Conservation (phyloP, 2,329 filamentous ascomycete species). For the Aspergillus brasiliensis region DNA sequence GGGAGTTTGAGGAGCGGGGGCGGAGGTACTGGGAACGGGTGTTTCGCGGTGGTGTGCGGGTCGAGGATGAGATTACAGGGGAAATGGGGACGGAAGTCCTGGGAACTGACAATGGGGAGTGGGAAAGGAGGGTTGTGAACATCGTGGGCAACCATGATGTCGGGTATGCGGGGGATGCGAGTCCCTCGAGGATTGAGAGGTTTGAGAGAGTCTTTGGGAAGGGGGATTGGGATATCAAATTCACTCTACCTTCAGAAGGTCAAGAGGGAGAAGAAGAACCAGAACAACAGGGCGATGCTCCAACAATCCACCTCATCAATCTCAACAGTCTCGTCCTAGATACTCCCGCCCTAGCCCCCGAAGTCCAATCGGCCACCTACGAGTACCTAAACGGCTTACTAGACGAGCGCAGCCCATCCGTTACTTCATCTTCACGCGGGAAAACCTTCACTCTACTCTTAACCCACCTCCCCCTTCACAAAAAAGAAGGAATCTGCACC, state of each 20-base stretch:
- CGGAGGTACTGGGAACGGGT: conserved; percentile 78
- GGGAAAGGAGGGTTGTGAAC: conserved; percentile 81
- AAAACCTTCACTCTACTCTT: conserved; percentile 78
- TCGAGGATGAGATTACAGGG: conserved; percentile 40
- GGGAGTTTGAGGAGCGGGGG: conserved; percentile 76
- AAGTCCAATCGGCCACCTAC: conserved; percentile 76
- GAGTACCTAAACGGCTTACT: conserved; percentile 66
- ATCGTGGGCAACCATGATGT: conserved; percentile 95
- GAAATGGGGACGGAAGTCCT: conserved; percentile 29
- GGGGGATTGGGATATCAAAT: conserved; percentile 84
- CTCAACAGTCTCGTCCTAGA: conserved; percentile 95
- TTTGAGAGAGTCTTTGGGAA: conserved; percentile 86
- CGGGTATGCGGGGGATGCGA: conserved; percentile 91
- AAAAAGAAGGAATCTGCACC: conserved; percentile 76
- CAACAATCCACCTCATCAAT: conserved; percentile 78
- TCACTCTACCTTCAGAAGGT: conserved; percentile 52
- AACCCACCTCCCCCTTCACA: conserved; percentile 90
- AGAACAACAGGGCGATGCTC: conserved; percentile 16
- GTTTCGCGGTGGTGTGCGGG: conserved; percentile 67
- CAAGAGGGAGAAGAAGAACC: background rate
- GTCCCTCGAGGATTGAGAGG: conserved; percentile 69
- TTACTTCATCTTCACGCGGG: conserved; percentile 42
- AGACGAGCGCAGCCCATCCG: conserved; percentile 58
- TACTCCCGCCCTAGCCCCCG: conserved; percentile 68
- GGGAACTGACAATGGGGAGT: conserved; percentile 51